These are phyloP conservation scores for Capsicum chinense DNA, from an alignment of 257 asterid genomes.

Conservation along the genomic window DNA sequence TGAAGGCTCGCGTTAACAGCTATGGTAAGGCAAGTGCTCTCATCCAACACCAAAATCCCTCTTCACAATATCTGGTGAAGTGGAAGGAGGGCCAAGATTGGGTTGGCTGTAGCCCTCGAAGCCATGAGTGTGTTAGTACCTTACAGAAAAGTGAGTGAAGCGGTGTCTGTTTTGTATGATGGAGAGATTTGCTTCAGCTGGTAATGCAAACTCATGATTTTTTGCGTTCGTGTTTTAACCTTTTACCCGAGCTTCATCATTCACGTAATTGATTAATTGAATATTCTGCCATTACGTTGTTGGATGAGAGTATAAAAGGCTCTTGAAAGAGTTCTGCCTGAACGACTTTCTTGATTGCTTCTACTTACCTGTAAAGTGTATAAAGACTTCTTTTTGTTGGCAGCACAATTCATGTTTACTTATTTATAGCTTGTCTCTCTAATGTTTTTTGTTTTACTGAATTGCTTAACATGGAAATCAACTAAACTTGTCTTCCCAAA, in stretches of 20 bases:
- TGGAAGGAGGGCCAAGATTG: constrained; percentile 91
- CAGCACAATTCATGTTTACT: too few species aligned
- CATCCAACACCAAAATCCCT: constrained; percentile 92
- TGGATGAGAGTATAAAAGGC: too few species aligned
- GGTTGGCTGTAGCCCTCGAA: constrained; percentile 87
- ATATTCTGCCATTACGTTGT: background rate
- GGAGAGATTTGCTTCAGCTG: constrained; percentile 30
- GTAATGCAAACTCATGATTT: constrained; percentile 20
- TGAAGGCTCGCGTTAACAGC: constrained; percentile 87
- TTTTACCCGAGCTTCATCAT: background rate
- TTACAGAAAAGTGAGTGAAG: background rate
- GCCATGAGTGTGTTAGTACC: constrained; percentile 53
- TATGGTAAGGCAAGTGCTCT: constrained; percentile 88
- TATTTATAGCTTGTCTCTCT: too few species aligned
- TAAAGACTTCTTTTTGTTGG: too few species aligned
- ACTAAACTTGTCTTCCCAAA: too few species aligned
- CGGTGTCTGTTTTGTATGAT: constrained; percentile 28
- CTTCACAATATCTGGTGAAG: constrained; percentile 93
- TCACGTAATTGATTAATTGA: background rate
- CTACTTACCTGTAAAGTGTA: background rate
- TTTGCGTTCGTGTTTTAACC: background rate
- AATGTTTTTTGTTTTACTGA: too few species aligned
- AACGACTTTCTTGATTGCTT: background rate
- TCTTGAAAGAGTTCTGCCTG: background rate
- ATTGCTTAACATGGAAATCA: too few species aligned